Evolutionary conservation across 2,329 filamentous ascomycete species (phyloP).

Genomic region (Penicillium oxalicum): DNA sequence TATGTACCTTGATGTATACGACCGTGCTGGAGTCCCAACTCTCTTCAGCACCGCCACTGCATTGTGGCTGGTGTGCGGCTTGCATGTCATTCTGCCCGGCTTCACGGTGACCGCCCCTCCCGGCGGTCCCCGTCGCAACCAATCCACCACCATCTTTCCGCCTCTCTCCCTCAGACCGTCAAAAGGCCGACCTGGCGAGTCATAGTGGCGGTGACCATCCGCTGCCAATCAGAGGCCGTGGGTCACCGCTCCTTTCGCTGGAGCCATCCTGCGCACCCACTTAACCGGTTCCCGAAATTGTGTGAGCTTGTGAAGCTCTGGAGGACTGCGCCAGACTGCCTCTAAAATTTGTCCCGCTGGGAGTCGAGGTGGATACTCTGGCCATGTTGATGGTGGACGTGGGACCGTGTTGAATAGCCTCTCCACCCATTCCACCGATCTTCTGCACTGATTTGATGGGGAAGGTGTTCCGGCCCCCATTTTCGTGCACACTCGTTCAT

Average conservation of each 20-base stretch:
- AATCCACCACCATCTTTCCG: no score
- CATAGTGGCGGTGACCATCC: conserved; percentile 27
- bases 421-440: no score
- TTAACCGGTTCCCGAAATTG: no score
- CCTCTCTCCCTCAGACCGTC: no score
- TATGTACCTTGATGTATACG: neutral
- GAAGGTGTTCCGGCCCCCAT: neutral
- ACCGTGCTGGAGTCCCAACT: no score
- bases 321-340: neutral
- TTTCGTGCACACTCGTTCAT: neutral
- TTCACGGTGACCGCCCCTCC: no score
- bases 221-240: conserved; percentile 21
- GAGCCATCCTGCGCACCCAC: neutral
- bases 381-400: no score
- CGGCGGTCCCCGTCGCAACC: no score
- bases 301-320: no score
- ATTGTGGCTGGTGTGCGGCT: neutral
- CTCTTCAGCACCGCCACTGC: conserved; percentile 10
- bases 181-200: conserved; percentile 14
- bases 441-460: neutral
- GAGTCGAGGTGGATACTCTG: no score
- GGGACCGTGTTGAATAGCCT: no score
- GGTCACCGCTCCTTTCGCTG: conserved; percentile 29
- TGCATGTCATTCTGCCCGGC: no score
- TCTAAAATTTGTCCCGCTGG: neutral